Conservation (phyloP, 2,329 filamentous ascomycete genomes). For the Cladophialophora bantiana region DNA sequence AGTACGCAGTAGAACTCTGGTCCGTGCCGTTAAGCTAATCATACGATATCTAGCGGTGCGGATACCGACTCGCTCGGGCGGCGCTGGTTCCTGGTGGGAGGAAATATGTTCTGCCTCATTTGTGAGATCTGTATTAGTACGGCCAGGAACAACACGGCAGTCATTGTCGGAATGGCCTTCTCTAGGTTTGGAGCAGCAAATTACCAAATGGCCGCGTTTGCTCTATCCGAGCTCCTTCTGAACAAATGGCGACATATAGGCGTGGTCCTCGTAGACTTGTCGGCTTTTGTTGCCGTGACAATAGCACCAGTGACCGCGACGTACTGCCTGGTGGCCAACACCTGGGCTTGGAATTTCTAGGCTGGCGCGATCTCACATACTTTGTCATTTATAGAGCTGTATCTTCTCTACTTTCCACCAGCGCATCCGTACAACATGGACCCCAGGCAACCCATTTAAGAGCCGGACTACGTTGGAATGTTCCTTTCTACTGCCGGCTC, state of each 20-base stretch:
- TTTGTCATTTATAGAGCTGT: constrained; percentile 54
- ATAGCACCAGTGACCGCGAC: constrained; percentile 56
- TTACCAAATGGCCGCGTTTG: constrained; percentile 53
- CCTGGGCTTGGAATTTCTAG: constrained; percentile 58
- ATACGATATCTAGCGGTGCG: constrained; percentile 9
- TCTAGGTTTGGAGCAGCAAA: background rate
- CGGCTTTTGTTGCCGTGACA: constrained; percentile 55
- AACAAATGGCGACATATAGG: constrained; percentile 58
- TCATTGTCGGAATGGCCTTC: no score
- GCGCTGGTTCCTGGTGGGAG: constrained; percentile 52
- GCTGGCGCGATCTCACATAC: constrained; percentile 52
- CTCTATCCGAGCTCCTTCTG: constrained; percentile 49
- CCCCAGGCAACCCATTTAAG: constrained; percentile 46
- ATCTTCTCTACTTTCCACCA: constrained; percentile 51
- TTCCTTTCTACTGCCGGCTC: constrained; percentile 48
- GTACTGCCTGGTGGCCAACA: constrained; percentile 48
- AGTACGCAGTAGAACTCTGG: background rate
- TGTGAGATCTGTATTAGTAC: background rate
- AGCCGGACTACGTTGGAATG: constrained; percentile 50
- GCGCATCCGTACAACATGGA: constrained; percentile 50
- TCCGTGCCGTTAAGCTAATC: background rate
- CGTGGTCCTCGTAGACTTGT: constrained; percentile 53
- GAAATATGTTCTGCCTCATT: background rate
- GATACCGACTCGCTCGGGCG: constrained; percentile 53
- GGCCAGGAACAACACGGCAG: no score